Base-by-base conservation (phyloP, 2,329 filamentous ascomycete genomes). In the Pseudonectria foliicola region DNA sequence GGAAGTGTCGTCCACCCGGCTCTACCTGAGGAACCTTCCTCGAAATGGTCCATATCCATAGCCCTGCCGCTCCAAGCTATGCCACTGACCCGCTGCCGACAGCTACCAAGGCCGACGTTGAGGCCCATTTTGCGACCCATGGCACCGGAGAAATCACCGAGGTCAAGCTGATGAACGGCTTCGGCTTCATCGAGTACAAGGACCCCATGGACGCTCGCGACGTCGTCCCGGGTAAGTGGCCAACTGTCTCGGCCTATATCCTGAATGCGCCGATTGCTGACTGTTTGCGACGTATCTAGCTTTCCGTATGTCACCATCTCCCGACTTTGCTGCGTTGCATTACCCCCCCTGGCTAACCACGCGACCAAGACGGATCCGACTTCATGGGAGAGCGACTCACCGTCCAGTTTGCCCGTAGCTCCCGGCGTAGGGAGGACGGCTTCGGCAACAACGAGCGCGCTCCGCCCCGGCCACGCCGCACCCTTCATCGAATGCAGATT, bases 121-220 rank as follows among this genome's bases (percentile, higher is more conserved):
- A 96, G 69, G 79, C 81, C 55, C 90, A 96, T 66, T 98, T 98
- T 69, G 82, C 82, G 62, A 87, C 81, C 57, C 88, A 95, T 80
- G 92, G 90, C 60, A 90, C 88, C 53, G 92, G 92, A 63, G 88
- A 95, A 63, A 96, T 98, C 61, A 92, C 85, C 51, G 92, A 98
- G 71, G 90, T 98, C 70, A 98, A 98, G 73, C 80, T 98, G 46
- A 98, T 98, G 92, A 96, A 95, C 62, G 92, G 92, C 57, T 98
- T 98, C 61, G 92, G 92, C 62, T 98, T 98, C 72, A 95, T 98
- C 61, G 92, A 98, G 66, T 98, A 96, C 67, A 93, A 95, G 66
- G 92, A 96, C 69, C 80, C 88, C 39, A 86, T 95, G 84, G 92
- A 98, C 69, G 92, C 92, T 51, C 85, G 90, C 60, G 92, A 98